These are phyloP conservation scores for Rhodotorula sp. DNA, from an alignment of 1,284 basidiomycete species.

Conservation along the genomic window DNA sequence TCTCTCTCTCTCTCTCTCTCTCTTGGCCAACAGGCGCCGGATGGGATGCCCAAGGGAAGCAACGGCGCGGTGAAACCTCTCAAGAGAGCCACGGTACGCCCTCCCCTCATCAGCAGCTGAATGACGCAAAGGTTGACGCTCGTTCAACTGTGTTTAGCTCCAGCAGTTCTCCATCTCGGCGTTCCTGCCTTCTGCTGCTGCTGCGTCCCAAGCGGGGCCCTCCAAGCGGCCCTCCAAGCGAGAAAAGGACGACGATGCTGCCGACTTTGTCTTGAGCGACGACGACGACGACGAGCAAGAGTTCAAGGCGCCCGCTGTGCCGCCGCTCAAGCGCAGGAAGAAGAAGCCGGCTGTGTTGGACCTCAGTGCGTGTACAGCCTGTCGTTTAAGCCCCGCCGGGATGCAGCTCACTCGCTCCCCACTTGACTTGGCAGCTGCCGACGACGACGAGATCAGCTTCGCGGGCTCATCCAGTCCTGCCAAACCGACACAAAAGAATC, in stretches of 20 bases:
- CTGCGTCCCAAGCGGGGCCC: background rate
- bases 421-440: background rate
- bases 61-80: background rate
- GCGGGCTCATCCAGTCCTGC: background rate
- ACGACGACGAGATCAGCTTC: conserved; percentile 24
- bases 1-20: background rate
- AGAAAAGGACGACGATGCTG: conserved; percentile 27
- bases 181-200: conserved; percentile 28
- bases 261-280: conserved; percentile 9
- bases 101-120: background rate
- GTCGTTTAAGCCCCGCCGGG: background rate
- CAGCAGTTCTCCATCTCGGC: conserved; percentile 30
- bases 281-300: conserved; percentile 42
- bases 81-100: background rate
- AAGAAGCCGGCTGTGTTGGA: conserved; percentile 48
- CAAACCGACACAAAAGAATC: background rate
- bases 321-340: conserved; percentile 52
- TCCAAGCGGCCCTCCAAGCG: background rate
- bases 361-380: conserved; percentile 23
- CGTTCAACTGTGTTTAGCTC: background rate
- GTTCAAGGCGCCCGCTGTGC: conserved; percentile 11
- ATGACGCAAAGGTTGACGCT: background rate
- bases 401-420: background rate
- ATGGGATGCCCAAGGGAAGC: background rate
- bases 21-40: background rate